phyloP scores from a whole-genome alignment of 768 basidiomycete genomes.

The Exidia glandulosa region DNA sequence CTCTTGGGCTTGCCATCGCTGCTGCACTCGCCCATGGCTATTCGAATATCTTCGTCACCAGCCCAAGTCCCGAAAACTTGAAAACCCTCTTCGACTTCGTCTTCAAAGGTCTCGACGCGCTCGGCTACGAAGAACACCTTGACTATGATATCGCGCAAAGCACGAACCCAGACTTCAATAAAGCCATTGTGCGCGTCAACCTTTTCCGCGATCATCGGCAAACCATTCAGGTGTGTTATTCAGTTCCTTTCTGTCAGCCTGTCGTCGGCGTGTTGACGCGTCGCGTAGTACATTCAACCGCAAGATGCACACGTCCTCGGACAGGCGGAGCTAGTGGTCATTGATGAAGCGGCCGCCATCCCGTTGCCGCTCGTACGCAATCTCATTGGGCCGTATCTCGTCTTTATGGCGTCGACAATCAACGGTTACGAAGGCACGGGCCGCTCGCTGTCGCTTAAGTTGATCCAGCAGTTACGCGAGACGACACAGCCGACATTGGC shows the following conservation, averaged over 20 bases:
- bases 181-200: constrained; percentile 92
- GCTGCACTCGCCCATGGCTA: constrained; percentile 90
- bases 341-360: constrained; percentile 97
- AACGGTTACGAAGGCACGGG: constrained; percentile 99
- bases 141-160: constrained; percentile 96
- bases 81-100: constrained; percentile 97
- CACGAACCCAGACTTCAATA: constrained; percentile 88
- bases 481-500: constrained; percentile 70
- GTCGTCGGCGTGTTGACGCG: background rate
- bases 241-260: constrained; percentile 8
- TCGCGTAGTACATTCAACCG: constrained; percentile 87
- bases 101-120: constrained; percentile 88
- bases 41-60: constrained; percentile 96
- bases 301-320: constrained; percentile 96
- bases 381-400: constrained; percentile 87
- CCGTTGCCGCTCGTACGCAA: constrained; percentile 92
- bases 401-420: constrained; percentile 98
- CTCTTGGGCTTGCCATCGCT: constrained; percentile 88
- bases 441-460: constrained; percentile 94
- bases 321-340: constrained; percentile 93
- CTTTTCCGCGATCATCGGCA: constrained; percentile 88
- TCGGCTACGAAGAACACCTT: constrained; percentile 94
- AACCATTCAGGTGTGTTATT: constrained; percentile 71
- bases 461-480: constrained; percentile 93
- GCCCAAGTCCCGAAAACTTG: constrained; percentile 94